These are phyloP conservation scores for Penicillium frequentans DNA, from an alignment of 2,329 filamentous ascomycete species.

Conservation along the genomic window DNA sequence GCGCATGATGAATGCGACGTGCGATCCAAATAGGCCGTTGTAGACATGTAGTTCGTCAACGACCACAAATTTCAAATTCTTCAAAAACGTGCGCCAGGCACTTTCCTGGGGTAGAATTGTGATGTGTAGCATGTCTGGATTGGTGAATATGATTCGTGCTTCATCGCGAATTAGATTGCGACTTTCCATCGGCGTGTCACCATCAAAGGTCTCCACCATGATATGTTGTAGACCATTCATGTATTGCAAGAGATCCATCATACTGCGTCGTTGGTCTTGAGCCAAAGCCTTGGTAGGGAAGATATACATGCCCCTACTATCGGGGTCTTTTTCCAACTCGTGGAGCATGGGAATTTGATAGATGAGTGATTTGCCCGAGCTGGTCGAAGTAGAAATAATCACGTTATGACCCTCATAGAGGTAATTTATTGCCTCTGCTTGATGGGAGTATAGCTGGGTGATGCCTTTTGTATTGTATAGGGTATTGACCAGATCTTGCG, in stretches of 20 bases:
- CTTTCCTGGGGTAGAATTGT: constrained; percentile 92
- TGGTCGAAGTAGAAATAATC: constrained; percentile 91
- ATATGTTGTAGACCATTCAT: constrained; percentile 74
- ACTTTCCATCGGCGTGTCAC: constrained; percentile 81
- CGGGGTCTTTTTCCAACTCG: constrained; percentile 73
- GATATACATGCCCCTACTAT: constrained; percentile 90
- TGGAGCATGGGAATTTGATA: constrained; percentile 93
- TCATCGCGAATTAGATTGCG: constrained; percentile 81
- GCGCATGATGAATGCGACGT: constrained; percentile 93
- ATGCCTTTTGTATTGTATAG: constrained; percentile 91
- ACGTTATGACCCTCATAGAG: constrained; percentile 80
- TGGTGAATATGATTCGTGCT: constrained; percentile 92
- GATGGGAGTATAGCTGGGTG: constrained; percentile 82
- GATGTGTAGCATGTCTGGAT: constrained; percentile 96
- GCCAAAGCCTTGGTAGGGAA: constrained; percentile 96
- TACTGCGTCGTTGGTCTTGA: constrained; percentile 86
- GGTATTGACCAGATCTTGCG: constrained; percentile 91
- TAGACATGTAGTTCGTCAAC: constrained; percentile 94
- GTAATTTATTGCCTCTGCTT: constrained; percentile 89
- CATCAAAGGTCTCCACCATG: constrained; percentile 91
- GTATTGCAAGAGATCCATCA: constrained; percentile 80
- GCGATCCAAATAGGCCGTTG: constrained; percentile 89
- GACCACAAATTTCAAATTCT: constrained; percentile 87
- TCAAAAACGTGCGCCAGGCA: constrained; percentile 82
- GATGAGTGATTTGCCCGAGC: constrained; percentile 96